Base-by-base conservation (phyloP, 208 protist species). In the Wallacemonas collosoma region DNA sequence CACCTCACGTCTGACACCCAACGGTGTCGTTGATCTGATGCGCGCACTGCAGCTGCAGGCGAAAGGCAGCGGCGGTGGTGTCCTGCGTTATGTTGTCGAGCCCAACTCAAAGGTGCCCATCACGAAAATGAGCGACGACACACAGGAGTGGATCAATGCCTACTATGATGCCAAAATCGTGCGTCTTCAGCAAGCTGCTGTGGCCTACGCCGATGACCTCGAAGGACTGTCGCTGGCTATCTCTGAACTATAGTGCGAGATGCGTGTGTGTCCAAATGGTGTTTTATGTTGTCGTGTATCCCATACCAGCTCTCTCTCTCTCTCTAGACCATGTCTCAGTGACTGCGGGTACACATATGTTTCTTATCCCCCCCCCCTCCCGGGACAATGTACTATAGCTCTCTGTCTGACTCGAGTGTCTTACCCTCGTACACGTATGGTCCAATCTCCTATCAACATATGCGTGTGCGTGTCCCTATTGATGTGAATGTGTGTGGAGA, bases 1-100 rank as follows among this genome's bases (percentile, higher is more conserved):
- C 3, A 73, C 63, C 3, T 14, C 71, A 15, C 68, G 71, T 8
- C 63, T 91, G 36, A 80, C 77, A 11, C 60, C 69, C 50, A 77
- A 79, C 55, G 71, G 63, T 47, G 70, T 87, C 41, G 68, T 75
- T 39, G 83, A 91, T 15, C 82, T 91, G 58, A 89, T 89, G 87
- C 56, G 58, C 41, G 54, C 68, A 3, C 74, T 91, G 2, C 76
- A 61, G 3, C 71, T 75, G 7, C 26, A 58, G 35, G 15, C 60
- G 51, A 4, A 43, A 62, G 14, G 48, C 39, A 67, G 26, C 61
- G 17, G 51, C 2, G 40, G 71, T 2, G 64, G 51, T 15, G 26
- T 66, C 43, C 51, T 82, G 68, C 45, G 60, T 53, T 86, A 81
- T 68, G 56, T 79, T 0, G 76, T 86, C 51, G 60, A 73, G 9